Percentiles rank a stretch among this genome's conserved stretches.
Evolutionary conservation across 768 basidiomycete genomes (phyloP).

Genomic region (Mrakia hoshinonis): DNA sequence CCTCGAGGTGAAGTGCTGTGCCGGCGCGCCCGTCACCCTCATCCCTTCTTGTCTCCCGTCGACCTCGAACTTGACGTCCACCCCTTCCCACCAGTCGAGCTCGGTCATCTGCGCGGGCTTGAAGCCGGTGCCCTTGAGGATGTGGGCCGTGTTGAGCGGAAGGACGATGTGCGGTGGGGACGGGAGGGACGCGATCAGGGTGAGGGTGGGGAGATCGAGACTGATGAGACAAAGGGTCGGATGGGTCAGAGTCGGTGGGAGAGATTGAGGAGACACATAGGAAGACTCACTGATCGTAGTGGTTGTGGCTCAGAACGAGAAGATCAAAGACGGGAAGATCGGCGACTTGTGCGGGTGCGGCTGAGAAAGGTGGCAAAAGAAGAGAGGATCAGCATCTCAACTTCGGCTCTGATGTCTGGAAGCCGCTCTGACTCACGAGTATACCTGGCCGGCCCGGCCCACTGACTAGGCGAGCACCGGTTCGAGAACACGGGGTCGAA

Average conservation of each 20-base stretch:
- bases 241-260: slow-evolving; percentile 20
- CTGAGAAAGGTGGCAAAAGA: slow-evolving; percentile 12
- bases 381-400: no score
- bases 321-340: slow-evolving; percentile 57
- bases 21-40: slow-evolving; percentile 42
- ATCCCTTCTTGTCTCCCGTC: slow-evolving; percentile 31
- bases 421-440: slow-evolving; percentile 41
- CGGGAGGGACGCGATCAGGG: slow-evolving; percentile 37
- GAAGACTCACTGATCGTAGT: slow-evolving; percentile 38
- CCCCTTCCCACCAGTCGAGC: slow-evolving; percentile 59
- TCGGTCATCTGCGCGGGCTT: slow-evolving; percentile 45
- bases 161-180: slow-evolving; percentile 50
- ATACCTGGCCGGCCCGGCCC: slow-evolving; percentile 47
- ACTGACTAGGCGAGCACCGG: slow-evolving; percentile 48
- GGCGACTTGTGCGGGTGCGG: slow-evolving; percentile 48
- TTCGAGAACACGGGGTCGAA: slow-evolving; percentile 51
- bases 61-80: slow-evolving; percentile 35
- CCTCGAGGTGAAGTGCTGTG: slow-evolving; percentile 57
- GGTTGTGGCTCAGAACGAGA: slow-evolving; percentile 53
- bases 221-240: slow-evolving; percentile 30
- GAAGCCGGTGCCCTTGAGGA: slow-evolving; percentile 45
- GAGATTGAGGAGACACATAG: no score
- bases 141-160: slow-evolving; percentile 50
- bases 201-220: slow-evolving; percentile 47
- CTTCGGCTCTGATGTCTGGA: no score